phyloP scores from a whole-genome alignment of 495 filamentous ascomycete genomes.

The Penicillium simplicissimum region DNA sequence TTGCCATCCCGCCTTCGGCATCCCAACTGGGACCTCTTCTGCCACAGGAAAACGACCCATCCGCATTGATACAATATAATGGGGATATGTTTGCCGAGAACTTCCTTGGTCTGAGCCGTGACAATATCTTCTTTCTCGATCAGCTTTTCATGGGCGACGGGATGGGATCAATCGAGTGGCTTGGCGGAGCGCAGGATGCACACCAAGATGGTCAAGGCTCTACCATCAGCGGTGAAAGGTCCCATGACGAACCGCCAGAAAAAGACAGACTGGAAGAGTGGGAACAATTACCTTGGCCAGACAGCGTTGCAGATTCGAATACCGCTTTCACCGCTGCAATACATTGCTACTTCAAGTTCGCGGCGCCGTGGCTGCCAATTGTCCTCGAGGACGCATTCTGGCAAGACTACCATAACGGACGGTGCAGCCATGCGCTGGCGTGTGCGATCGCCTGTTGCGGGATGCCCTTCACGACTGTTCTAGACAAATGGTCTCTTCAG shows the following conservation, averaged over 20 bases:
- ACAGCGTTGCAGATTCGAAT: neutral
- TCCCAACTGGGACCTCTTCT: too few species aligned
- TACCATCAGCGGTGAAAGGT: neutral
- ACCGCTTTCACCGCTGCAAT: neutral
- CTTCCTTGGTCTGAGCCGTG: constrained; percentile 1
- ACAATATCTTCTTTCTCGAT: constrained; percentile 14
- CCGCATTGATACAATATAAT: too few species aligned
- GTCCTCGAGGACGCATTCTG: constrained; percentile 18
- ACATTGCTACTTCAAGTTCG: constrained; percentile 18
- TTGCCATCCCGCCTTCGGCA: too few species aligned
- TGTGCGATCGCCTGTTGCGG: constrained; percentile 21
- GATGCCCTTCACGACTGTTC: constrained; percentile 12
- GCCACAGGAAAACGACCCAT: too few species aligned
- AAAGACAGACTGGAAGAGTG: neutral
- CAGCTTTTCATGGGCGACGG: constrained; percentile 11
- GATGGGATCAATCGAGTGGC: constrained; percentile 1
- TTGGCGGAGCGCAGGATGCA: neutral
- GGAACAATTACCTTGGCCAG: neutral
- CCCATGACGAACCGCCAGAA: neutral
- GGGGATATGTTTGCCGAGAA: constrained; percentile 1
- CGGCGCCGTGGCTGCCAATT: constrained; percentile 14
- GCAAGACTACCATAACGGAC: constrained; percentile 9
- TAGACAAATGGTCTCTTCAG: constrained; percentile 13
- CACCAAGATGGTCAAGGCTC: neutral
- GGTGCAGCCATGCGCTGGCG: constrained; percentile 8